Conservation (phyloP, 176 grass and related monocot genomes). For the Juncus effusus region DNA sequence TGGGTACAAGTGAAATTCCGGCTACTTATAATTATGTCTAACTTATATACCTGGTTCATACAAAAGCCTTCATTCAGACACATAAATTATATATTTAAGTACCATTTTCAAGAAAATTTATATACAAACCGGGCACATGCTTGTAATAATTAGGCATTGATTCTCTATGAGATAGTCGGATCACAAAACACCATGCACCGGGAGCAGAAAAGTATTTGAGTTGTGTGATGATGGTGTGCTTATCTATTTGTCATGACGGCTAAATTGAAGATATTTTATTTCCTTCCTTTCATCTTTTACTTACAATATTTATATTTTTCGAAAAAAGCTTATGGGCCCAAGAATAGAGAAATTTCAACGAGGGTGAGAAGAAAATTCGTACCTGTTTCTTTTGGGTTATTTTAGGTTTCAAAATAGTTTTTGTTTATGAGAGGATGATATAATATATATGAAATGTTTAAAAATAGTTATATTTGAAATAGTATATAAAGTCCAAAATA, state of each 20-base stretch:
- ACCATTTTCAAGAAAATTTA: background rate
- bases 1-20: too few relatives aligned
- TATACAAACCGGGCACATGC: slow-evolving; percentile 21
- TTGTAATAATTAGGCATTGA: slow-evolving; percentile 5
- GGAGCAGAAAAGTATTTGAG: slow-evolving; percentile 11
- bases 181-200: slow-evolving; percentile 1
- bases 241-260: slow-evolving; percentile 26
- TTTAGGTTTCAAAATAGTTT: too few relatives aligned
- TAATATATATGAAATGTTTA: too few relatives aligned
- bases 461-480: too few relatives aligned
- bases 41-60: background rate
- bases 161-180: background rate
- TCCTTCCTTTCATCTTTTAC: background rate
- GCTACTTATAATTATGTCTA: background rate
- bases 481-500: too few relatives aligned
- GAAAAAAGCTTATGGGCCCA: background rate
- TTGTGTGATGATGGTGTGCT: slow-evolving; percentile 29
- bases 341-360: too few relatives aligned
- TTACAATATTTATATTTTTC: slow-evolving; percentile 8
- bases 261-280: slow-evolving; percentile 27
- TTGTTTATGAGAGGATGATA: too few relatives aligned
- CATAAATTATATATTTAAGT: slow-evolving; percentile 1
- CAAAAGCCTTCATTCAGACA: background rate
- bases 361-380: too few relatives aligned
- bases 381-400: too few relatives aligned